A percentile compares a stretch with the other conserved stretches of the same genome.
phyloP scores from a whole-genome alignment of 768 basidiomycete genomes.

The Kwoniella europaea region DNA sequence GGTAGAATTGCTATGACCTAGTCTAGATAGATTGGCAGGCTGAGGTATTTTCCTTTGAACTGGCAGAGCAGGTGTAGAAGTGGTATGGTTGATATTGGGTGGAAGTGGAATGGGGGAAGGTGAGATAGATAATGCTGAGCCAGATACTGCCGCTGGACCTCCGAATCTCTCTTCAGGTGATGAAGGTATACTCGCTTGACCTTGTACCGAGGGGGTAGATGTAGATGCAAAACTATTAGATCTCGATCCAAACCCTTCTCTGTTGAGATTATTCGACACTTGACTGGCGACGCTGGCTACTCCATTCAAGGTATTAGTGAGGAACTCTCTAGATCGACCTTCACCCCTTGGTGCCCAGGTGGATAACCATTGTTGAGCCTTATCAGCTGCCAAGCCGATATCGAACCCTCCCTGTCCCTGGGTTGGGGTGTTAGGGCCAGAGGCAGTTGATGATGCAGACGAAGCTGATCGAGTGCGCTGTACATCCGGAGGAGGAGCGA shows the following conservation, averaged over 20 bases:
- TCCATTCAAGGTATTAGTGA: constrained; percentile 41
- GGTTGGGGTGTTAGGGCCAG: constrained; percentile 2
- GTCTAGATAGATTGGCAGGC: constrained; percentile 43
- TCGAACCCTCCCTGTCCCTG: constrained; percentile 18
- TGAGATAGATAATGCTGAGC: constrained; percentile 3
- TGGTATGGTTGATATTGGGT: constrained; percentile 28
- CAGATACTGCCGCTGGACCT: no score
- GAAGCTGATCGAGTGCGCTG: constrained; percentile 37
- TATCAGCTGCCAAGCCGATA: constrained; percentile 36
- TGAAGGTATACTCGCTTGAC: background rate
- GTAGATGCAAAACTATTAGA: constrained; percentile 21
- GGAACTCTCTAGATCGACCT: constrained; percentile 44
- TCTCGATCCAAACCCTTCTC: constrained; percentile 19
- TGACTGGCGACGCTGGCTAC: constrained; percentile 50
- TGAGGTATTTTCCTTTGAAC: constrained; percentile 31
- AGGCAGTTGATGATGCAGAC: constrained; percentile 25
- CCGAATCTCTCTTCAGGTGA: constrained; percentile 14
- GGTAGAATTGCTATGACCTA: constrained; percentile 24
- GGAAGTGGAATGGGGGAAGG: constrained; percentile 23
- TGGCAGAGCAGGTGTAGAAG: constrained; percentile 29
- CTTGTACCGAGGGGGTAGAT: background rate
- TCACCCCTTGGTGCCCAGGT: constrained; percentile 52
- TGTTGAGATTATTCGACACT: constrained; percentile 35
- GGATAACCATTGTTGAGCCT: constrained; percentile 46
- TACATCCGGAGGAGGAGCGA: constrained; percentile 26